Evolutionary conservation across 2,329 filamentous ascomycete genomes (phyloP), one percentile per base, ranked within the genome.

Genomic region (Claviceps fusiformis): DNA sequence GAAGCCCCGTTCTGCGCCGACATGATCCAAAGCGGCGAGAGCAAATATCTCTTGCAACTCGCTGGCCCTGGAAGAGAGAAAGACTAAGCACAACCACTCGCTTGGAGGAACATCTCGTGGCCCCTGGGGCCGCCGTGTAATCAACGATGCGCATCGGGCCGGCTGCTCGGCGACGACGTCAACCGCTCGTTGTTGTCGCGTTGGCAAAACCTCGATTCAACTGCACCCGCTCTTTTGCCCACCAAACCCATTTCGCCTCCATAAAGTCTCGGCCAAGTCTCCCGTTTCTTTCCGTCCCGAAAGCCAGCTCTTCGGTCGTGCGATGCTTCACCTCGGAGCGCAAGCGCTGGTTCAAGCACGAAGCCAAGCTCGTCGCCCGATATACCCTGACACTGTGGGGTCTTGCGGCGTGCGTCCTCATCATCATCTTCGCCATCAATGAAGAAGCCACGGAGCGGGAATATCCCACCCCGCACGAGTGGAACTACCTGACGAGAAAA

Each of bases 391-490:
- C 80, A 33, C 68, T 87, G 45, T 91, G 83, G 76, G 78, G 82
- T 15, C 78, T 83, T 45, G 68, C 83, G 8, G 71, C 78, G 48
- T 78, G 85, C 57, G 69, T 82, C 46, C 72, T 80, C 44, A 72
- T 86, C 10, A 79, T 83, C 44, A 77, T 78, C 60, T 80, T 83
- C 59, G 84, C 84, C 17, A 66, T 89, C 41, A 77, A 86, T 64
- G 85, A 91, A 63, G 89, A 95, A 68, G 73, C 77, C 57, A 74
- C 88, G 48, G 90, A 96, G 71, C 78, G 85, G 50, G 75, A 79
- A 53, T 88, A 85, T 66, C 90, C 90, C 0, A 91, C 89, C 1
- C 91, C 92, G 1, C 78, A 80, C 31, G 91, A 95, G 67, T 96
- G 91, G 89, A 74, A 74, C 0, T 86, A 83, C 68, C 71, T 81